Conservation (phyloP, 228 moss, liverwort and hornwort species). For the Sphagnum magellanicum region DNA sequence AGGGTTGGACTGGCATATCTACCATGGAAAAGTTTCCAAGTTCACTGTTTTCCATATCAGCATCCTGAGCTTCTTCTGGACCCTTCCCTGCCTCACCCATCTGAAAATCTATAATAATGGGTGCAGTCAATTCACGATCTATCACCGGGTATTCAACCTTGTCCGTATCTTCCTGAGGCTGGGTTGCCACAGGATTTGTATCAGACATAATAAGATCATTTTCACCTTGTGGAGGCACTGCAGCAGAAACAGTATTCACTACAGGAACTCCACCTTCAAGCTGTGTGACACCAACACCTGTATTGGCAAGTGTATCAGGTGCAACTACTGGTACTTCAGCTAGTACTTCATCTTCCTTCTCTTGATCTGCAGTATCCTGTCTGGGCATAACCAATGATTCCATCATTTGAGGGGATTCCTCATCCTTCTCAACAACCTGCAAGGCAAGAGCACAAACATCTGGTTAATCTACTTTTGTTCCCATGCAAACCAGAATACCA, state of each 20-base stretch:
- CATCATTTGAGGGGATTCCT: conserved; percentile 48
- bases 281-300: background rate
- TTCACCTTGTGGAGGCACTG: background rate
- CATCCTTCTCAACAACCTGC: conserved; percentile 48
- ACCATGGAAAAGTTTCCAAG: conserved; percentile 67
- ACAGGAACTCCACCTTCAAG: background rate
- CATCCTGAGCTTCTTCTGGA: conserved; percentile 30
- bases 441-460: background rate
- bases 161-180: background rate
- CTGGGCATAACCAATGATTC: conserved; percentile 36
- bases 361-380: conserved; percentile 15
- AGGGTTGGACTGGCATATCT: conserved; percentile 28
- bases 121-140: background rate
- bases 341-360: background rate
- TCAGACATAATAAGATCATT: background rate
- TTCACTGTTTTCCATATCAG: conserved; percentile 61
- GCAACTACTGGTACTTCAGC: background rate
- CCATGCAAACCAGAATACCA: no score
- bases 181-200: background rate
- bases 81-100: conserved; percentile 4
- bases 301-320: background rate
- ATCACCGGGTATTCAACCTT: conserved; percentile 5
- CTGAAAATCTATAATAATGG: background rate
- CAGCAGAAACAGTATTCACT: background rate
- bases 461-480: background rate